Conservation (phyloP, 257 asterid species). For the Voacanga thouarsii region DNA sequence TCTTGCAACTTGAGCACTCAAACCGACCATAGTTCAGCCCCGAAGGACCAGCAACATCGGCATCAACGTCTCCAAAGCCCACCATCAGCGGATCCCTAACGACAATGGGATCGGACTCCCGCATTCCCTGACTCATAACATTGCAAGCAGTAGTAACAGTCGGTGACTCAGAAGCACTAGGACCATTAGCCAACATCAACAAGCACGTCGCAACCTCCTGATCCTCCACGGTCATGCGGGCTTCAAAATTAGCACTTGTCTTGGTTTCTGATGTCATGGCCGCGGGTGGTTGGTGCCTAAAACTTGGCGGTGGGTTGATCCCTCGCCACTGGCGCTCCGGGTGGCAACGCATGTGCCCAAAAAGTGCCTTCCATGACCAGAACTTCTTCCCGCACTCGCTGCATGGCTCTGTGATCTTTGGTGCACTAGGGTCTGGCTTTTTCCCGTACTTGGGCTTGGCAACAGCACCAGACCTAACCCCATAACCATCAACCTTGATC, state of each 20-base stretch:
- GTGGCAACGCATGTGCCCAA: slow-evolving; percentile 99
- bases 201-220: slow-evolving; percentile 57
- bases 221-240: slow-evolving; percentile 43
- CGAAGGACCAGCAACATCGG: slow-evolving; percentile 11
- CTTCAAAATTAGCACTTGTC: not conserved
- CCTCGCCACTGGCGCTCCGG: slow-evolving; percentile 97
- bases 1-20: slow-evolving; percentile 83
- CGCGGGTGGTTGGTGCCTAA: slow-evolving; percentile 7
- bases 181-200: slow-evolving; percentile 54
- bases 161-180: slow-evolving; percentile 18
- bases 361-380: slow-evolving; percentile 89
- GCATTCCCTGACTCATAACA: slow-evolving; percentile 17
- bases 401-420: slow-evolving; percentile 67
- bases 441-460: slow-evolving; percentile 30
- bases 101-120: slow-evolving; percentile 6
- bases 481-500: slow-evolving; percentile 18
- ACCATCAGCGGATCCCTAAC: not conserved
- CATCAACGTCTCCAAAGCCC: slow-evolving; percentile 3
- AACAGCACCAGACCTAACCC: slow-evolving; percentile 4
- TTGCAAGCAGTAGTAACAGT: slow-evolving; percentile 19
- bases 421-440: slow-evolving; percentile 52
- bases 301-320: slow-evolving; percentile 60
- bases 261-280: slow-evolving; percentile 7
- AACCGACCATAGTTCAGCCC: slow-evolving; percentile 29
- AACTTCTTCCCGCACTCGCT: slow-evolving; percentile 76